Evolutionary conservation across 345 rosid genomes (phyloP).

Genomic region (Punica granatum): DNA sequence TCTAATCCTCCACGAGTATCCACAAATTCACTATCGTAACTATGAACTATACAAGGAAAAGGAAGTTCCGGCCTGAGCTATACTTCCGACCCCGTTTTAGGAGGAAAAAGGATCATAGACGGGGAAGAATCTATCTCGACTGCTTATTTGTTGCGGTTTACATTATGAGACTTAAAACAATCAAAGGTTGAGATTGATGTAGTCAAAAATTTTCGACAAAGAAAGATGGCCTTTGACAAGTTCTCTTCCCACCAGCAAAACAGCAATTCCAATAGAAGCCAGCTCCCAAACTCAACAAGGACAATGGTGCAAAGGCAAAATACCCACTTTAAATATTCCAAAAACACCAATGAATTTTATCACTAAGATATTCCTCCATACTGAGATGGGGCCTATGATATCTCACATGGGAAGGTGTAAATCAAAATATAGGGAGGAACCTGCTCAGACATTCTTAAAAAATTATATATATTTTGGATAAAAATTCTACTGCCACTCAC

Average conservation of each 20-base stretch:
- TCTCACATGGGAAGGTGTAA: background rate
- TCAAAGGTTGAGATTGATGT: background rate
- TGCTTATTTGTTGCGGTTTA: too few relatives aligned
- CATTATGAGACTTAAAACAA: too few relatives aligned
- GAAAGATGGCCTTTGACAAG: background rate
- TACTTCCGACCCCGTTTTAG: too few relatives aligned
- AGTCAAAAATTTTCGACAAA: background rate
- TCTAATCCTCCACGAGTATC: too few relatives aligned
- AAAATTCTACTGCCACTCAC: background rate
- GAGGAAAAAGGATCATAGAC: too few relatives aligned
- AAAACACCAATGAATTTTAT: background rate
- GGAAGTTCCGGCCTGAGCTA: too few relatives aligned
- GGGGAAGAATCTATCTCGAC: too few relatives aligned
- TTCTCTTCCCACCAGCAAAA: background rate
- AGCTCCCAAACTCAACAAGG: too few relatives aligned
- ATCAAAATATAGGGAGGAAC: background rate
- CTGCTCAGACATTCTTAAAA: background rate
- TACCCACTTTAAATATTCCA: background rate
- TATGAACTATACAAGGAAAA: too few relatives aligned
- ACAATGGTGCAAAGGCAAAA: background rate
- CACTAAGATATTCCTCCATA: background rate
- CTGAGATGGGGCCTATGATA: background rate
- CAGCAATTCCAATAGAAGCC: background rate
- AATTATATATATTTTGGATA: too few relatives aligned
- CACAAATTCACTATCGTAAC: too few relatives aligned